A percentile compares a stretch with the other conserved stretches of the same genome.
Evolutionary conservation across 306 rosid species (phyloP).

Genomic region (Cucurbita maxima): DNA sequence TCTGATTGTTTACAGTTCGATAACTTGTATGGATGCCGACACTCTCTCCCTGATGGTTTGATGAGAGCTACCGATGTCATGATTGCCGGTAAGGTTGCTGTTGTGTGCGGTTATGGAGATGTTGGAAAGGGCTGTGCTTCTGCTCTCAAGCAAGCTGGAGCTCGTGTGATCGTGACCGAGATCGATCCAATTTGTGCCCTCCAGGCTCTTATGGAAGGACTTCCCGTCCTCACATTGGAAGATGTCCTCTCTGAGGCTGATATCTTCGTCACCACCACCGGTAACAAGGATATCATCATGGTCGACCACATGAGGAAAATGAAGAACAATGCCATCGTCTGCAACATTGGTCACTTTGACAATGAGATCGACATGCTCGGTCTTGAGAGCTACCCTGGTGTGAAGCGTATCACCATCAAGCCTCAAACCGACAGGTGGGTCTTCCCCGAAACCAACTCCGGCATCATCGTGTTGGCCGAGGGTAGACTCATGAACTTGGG

Average conservation of each 20-base stretch:
- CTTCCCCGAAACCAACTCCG: slow-evolving; percentile 56
- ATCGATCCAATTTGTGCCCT: slow-evolving; percentile 79
- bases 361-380: slow-evolving; percentile 82
- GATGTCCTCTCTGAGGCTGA: slow-evolving; percentile 54
- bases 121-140: slow-evolving; percentile 79
- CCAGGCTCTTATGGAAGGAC: slow-evolving; percentile 64
- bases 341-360: slow-evolving; percentile 99
- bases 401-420: slow-evolving; percentile 79
- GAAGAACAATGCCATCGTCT: slow-evolving; percentile 97
- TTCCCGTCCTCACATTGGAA: slow-evolving; percentile 35
- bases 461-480: slow-evolving; percentile 83
- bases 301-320: slow-evolving; percentile 67
- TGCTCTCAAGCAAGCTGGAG: slow-evolving; percentile 59
- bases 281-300: slow-evolving; percentile 97
- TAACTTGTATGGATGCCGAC: slow-evolving; percentile 71
- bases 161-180: slow-evolving; percentile 67
- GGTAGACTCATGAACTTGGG: slow-evolving; percentile 98
- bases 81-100: slow-evolving; percentile 65
- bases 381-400: slow-evolving; percentile 73
- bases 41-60: slow-evolving; percentile 66
- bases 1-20: slow-evolving; percentile 35
- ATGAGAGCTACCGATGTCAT: slow-evolving; percentile 78
- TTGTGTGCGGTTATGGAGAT: slow-evolving; percentile 55
- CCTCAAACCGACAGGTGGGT: slow-evolving; percentile 99
- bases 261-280: slow-evolving; percentile 89